phyloP scores from a whole-genome alignment of 179 eudicot genomes.

The Patellifolia procumbens region DNA sequence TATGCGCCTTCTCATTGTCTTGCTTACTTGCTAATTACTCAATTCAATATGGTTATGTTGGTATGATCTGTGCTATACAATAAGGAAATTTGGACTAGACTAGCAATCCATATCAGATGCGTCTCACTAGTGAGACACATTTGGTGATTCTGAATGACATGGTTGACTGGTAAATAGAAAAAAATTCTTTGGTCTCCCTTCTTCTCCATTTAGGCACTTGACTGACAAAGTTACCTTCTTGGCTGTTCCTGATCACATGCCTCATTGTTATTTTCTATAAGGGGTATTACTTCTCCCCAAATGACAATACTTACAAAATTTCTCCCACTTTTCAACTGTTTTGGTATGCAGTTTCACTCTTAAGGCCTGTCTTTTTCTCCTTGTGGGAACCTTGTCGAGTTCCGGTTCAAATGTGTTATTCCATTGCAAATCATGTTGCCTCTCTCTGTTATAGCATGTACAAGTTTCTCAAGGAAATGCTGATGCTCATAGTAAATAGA shows the following conservation, averaged over 20 bases:
- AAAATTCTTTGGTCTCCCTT: not conserved
- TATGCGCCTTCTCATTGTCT: no score
- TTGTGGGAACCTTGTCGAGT: conserved; percentile 31
- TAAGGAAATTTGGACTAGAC: not conserved
- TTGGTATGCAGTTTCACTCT: conserved; percentile 36
- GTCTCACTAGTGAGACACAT: not conserved
- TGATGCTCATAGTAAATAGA: conserved; percentile 30
- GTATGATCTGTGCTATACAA: conserved; percentile 1
- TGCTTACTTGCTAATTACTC: not conserved
- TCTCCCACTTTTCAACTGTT: not conserved
- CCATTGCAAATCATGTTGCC: conserved; percentile 28
- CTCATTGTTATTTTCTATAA: no score
- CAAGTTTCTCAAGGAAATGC: conserved; percentile 36
- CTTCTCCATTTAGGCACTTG: not conserved
- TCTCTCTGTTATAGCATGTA: conserved; percentile 27
- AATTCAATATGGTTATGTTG: not conserved
- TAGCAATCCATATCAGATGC: not conserved
- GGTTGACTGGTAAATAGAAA: not conserved
- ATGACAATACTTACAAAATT: no score
- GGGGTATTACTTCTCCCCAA: not conserved
- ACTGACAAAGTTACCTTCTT: conserved; percentile 2
- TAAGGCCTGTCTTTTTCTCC: conserved; percentile 32
- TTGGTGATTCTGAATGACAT: not conserved
- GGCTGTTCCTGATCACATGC: not conserved
- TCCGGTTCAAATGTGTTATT: conserved; percentile 29